Percentiles rank a stretch among this genome's conserved stretches.
These are phyloP conservation scores for Nemania diffusa DNA, from an alignment of 2,329 filamentous ascomycete species.

Conservation along the genomic window DNA sequence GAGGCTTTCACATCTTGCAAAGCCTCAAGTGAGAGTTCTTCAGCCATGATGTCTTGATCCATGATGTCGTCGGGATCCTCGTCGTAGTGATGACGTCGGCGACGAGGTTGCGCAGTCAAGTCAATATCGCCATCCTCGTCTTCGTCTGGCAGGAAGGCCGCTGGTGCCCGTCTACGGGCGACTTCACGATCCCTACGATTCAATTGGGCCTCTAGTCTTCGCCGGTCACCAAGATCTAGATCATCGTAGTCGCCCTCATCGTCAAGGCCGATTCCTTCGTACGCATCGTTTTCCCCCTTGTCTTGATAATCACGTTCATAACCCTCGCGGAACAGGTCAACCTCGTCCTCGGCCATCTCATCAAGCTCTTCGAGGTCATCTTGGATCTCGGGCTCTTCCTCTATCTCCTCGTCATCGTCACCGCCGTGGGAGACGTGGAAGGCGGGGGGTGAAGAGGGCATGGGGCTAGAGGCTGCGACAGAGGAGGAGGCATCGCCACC, in stretches of 20 bases:
- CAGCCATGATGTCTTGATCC: slow-evolving; percentile 93
- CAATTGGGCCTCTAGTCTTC: slow-evolving; percentile 77
- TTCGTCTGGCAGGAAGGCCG: slow-evolving; percentile 79
- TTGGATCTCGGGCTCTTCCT: slow-evolving; percentile 77
- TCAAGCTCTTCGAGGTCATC: slow-evolving; percentile 82
- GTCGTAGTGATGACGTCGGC: slow-evolving; percentile 89
- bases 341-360: slow-evolving; percentile 82
- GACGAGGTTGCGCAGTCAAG: slow-evolving; percentile 83
- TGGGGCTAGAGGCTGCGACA: slow-evolving; percentile 67
- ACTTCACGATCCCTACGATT: slow-evolving; percentile 79
- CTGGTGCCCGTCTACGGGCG: slow-evolving; percentile 73
- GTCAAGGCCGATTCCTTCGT: slow-evolving; percentile 78
- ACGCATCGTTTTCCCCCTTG: slow-evolving; percentile 73
- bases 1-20: slow-evolving; percentile 93
- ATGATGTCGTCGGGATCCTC: slow-evolving; percentile 94
- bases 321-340: slow-evolving; percentile 80
- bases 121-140: slow-evolving; percentile 88
- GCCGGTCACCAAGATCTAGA: slow-evolving; percentile 72
- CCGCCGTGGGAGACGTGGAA: slow-evolving; percentile 73
- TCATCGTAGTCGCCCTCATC: slow-evolving; percentile 80
- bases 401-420: slow-evolving; percentile 78
- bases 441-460: slow-evolving; percentile 73
- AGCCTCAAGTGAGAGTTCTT: slow-evolving; percentile 91
- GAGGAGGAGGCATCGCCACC: slow-evolving; percentile 63
- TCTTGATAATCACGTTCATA: slow-evolving; percentile 77